These are phyloP conservation scores for Leonotis leonurus DNA, from an alignment of 257 asterid species.

Conservation along the genomic window DNA sequence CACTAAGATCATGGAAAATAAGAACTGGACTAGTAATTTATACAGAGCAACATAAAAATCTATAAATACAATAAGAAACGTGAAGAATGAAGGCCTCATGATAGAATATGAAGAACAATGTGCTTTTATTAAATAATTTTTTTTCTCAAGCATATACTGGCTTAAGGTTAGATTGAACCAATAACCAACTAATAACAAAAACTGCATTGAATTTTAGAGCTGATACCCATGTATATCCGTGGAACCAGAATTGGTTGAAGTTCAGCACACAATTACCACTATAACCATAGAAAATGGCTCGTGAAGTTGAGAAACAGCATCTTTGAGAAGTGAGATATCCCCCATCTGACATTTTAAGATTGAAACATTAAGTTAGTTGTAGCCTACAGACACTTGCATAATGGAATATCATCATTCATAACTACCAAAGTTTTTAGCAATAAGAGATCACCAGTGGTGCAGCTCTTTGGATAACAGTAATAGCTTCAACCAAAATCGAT, in stretches of 20 bases:
- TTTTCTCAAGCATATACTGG: constrained; percentile 8
- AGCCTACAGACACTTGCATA: constrained; percentile 19
- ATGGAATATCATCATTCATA: constrained; percentile 22
- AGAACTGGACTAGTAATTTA: constrained; percentile 5
- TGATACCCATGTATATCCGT: constrained; percentile 90
- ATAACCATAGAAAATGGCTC: constrained; percentile 97
- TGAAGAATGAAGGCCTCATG: constrained; percentile 4
- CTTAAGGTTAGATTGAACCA: constrained; percentile 24
- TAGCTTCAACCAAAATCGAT: constrained; percentile 55
- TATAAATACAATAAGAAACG: constrained; percentile 2
- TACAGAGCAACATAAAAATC: neutral
- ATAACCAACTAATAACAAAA: constrained; percentile 35
- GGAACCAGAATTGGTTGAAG: constrained; percentile 99
- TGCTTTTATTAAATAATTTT: neutral
- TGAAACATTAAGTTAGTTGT: constrained; percentile 26
- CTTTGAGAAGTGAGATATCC: constrained; percentile 93
- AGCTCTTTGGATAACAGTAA: constrained; percentile 59
- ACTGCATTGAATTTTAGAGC: constrained; percentile 77
- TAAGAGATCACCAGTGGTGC: constrained; percentile 90
- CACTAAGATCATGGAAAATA: constrained; percentile 16
- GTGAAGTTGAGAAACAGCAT: constrained; percentile 96
- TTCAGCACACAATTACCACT: constrained; percentile 99
- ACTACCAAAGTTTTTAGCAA: constrained; percentile 51
- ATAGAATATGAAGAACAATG: neutral
- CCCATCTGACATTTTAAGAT: constrained; percentile 78